phyloP scores from a whole-genome alignment of 352 stramenopile species.

The Globisporangium paddicum region DNA sequence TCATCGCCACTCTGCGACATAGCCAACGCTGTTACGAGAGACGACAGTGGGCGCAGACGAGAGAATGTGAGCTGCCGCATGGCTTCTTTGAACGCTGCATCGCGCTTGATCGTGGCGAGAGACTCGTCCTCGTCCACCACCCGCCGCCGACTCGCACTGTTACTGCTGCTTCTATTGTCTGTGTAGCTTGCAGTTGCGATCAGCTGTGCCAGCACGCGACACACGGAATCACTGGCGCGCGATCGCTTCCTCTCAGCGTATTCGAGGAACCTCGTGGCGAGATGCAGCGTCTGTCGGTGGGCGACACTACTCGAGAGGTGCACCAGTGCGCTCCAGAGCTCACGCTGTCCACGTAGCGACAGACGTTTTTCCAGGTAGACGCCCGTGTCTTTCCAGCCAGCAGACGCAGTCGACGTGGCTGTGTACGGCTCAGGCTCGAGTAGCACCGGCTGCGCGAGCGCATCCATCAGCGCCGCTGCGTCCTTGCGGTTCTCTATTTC shows the following conservation, averaged over 20 bases:
- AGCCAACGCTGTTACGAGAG: neutral
- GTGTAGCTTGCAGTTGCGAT: neutral
- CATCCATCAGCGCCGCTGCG: slow-evolving; percentile 21
- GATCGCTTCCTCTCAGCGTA: slow-evolving; percentile 4
- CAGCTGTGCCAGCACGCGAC: slow-evolving; percentile 8
- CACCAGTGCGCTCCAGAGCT: slow-evolving; percentile 57
- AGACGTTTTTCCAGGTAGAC: slow-evolving; percentile 38
- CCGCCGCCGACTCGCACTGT: neutral
- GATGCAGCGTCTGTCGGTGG: neutral
- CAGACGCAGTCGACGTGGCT: neutral
- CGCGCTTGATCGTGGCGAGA: slow-evolving; percentile 10
- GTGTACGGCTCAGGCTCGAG: neutral
- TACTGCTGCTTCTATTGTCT: neutral
- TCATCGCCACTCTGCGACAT: neutral
- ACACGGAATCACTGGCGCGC: neutral
- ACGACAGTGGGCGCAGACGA: neutral
- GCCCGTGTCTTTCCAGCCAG: slow-evolving; percentile 15
- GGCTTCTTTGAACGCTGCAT: slow-evolving; percentile 12
- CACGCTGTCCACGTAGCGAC: slow-evolving; percentile 34
- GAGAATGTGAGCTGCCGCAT: slow-evolving; percentile 10
- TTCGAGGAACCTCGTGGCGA: slow-evolving; percentile 16
- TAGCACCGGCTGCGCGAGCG: slow-evolving; percentile 22
- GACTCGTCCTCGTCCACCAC: slow-evolving; percentile 12
- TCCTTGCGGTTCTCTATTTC: slow-evolving; percentile 34
- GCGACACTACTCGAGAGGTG: neutral